phyloP scores from a whole-genome alignment of 2,329 filamentous ascomycete genomes.

The Aspergillus intermedius region DNA sequence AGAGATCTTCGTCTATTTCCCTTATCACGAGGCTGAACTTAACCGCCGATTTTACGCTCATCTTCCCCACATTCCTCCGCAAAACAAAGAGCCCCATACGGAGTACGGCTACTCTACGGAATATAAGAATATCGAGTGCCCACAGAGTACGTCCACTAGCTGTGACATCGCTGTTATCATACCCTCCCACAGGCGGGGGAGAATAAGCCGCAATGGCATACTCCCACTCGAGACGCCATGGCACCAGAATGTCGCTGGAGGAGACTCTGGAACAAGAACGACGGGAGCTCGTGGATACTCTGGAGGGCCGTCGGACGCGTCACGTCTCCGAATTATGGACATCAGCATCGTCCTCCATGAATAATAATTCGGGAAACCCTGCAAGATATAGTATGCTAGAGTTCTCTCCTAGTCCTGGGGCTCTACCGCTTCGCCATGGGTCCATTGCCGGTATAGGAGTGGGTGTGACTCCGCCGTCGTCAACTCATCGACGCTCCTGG shows the following conservation, averaged over 20 bases:
- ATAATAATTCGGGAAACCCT: not conserved
- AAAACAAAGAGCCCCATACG: not conserved
- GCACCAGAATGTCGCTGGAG: conserved; percentile 46
- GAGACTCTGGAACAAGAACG: conserved; percentile 71
- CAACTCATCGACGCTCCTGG: conserved; percentile 15
- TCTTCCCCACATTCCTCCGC: not conserved
- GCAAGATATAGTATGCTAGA: conserved; percentile 53
- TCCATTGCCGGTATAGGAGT: conserved; percentile 35
- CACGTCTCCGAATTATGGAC: conserved; percentile 16
- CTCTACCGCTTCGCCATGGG: conserved; percentile 26
- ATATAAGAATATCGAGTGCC: too few relatives aligned
- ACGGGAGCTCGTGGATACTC: conserved; percentile 62
- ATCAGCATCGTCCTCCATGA: conserved; percentile 30
- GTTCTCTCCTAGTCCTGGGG: conserved; percentile 47
- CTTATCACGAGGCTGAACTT: not conserved
- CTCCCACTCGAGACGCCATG: not conserved
- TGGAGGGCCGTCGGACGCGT: conserved; percentile 45
- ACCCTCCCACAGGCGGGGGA: conserved; percentile 11
- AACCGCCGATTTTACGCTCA: not conserved
- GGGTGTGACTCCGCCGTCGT: conserved; percentile 25
- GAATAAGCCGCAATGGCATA: not conserved
- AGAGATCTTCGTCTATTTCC: not conserved
- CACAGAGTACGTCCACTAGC: too few relatives aligned
- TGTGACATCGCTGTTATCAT: not conserved
- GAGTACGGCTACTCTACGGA: not conserved